Conservation (phyloP, 495 filamentous ascomycete species). For the Aspergillus egyptiacus region DNA sequence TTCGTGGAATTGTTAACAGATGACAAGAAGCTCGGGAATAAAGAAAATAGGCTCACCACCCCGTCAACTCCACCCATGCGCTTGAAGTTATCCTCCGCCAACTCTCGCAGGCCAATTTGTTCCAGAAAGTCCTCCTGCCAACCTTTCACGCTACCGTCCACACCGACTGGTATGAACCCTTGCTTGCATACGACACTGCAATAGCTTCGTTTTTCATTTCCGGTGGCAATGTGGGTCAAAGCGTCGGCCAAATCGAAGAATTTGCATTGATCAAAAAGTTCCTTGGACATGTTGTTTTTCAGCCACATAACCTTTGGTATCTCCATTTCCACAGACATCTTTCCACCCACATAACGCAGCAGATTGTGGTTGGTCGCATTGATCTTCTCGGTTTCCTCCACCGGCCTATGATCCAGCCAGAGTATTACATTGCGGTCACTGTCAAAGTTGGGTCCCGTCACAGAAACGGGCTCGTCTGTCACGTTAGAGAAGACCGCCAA, state of each 20-base stretch:
- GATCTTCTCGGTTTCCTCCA: constrained; percentile 83
- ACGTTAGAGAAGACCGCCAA: constrained; percentile 82
- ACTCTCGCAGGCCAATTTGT: constrained; percentile 74
- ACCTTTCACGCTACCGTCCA: constrained; percentile 95
- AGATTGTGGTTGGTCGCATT: constrained; percentile 88
- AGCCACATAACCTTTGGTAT: constrained; percentile 96
- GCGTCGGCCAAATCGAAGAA: constrained; percentile 94
- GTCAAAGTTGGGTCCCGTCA: constrained; percentile 80
- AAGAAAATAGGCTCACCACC: constrained; percentile 65
- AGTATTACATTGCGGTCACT: constrained; percentile 85
- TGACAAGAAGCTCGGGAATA: constrained; percentile 10
- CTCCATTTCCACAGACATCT: constrained; percentile 99
- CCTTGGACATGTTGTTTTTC: constrained; percentile 94
- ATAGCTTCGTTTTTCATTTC: constrained; percentile 83
- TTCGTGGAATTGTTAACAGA: constrained; percentile 7
- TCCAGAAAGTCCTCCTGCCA: constrained; percentile 94
- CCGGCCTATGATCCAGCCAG: constrained; percentile 88
- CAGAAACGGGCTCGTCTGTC: constrained; percentile 81
- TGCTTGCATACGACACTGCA: constrained; percentile 96
- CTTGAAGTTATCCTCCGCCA: constrained; percentile 79
- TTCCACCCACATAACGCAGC: constrained; percentile 92
- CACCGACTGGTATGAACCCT: constrained; percentile 87
- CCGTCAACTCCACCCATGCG: constrained; percentile 89
- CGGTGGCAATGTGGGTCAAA: constrained; percentile 94
- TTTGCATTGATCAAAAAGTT: constrained; percentile 84